Evolutionary conservation across 2,329 filamentous ascomycete genomes (phyloP).

Genomic region (Arthrobotrys sinensis): DNA sequence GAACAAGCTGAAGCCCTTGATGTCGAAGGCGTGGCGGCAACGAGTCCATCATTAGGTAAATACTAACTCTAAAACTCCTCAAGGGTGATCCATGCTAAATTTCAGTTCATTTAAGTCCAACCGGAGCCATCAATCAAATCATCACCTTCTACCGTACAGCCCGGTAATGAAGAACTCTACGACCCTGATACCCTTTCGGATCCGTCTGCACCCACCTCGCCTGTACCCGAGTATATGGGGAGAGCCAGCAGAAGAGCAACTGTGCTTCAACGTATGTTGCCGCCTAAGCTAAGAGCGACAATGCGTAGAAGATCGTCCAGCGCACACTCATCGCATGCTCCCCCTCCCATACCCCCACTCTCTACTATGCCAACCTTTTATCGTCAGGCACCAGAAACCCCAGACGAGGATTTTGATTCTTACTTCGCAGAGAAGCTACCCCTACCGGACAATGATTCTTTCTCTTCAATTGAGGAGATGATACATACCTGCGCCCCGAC

Average conservation of each 20-base stretch:
- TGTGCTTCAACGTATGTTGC: slow-evolving; percentile 64
- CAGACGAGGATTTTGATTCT: slow-evolving; percentile 63
- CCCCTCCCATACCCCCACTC: slow-evolving; percentile 62
- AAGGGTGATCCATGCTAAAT: neutral
- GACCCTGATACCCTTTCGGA: slow-evolving; percentile 65
- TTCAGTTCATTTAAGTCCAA: slow-evolving; percentile 23
- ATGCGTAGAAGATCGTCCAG: slow-evolving; percentile 64
- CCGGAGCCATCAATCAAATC: slow-evolving; percentile 8
- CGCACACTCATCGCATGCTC: slow-evolving; percentile 59
- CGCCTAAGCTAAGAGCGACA: slow-evolving; percentile 63
- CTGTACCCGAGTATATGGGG: slow-evolving; percentile 61
- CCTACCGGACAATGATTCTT: slow-evolving; percentile 54
- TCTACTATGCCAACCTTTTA: slow-evolving; percentile 63
- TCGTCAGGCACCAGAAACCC: slow-evolving; percentile 61
- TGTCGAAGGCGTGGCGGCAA: neutral
- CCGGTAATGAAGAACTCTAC: slow-evolving; percentile 62
- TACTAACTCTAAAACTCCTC: neutral
- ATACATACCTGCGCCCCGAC: slow-evolving; percentile 43
- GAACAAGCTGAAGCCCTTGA: slow-evolving; percentile 3
- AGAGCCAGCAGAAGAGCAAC: slow-evolving; percentile 62
- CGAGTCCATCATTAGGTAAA: slow-evolving; percentile 28
- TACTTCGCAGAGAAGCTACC: slow-evolving; percentile 60
- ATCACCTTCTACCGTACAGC: slow-evolving; percentile 16
- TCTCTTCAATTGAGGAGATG: slow-evolving; percentile 62
- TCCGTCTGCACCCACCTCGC: slow-evolving; percentile 63